A percentile compares a stretch with the other conserved stretches of the same genome.
phyloP scores from a whole-genome alignment of 2,329 filamentous ascomycete species.

The Fusarium falciforme region DNA sequence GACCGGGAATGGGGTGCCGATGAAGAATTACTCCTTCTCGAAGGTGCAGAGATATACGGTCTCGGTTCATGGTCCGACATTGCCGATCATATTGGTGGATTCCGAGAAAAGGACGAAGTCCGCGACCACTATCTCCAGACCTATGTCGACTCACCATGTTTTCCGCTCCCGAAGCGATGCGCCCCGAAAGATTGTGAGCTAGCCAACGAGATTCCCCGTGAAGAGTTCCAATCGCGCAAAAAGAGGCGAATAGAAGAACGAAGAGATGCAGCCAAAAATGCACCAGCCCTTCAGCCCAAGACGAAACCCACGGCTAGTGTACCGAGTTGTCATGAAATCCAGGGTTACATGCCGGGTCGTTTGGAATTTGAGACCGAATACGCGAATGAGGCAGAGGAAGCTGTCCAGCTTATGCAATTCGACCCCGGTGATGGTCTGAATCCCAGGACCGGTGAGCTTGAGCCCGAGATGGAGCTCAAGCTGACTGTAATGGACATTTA shows the following conservation, averaged over 20 bases:
- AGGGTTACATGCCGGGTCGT: conserved; percentile 98
- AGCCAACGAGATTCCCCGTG: conserved; percentile 83
- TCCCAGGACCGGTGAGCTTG: conserved; percentile 82
- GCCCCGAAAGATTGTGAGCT: conserved; percentile 84
- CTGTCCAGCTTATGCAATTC: conserved; percentile 98
- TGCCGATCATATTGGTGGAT: conserved; percentile 96
- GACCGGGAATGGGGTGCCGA: conserved; percentile 96
- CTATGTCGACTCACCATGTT: conserved; percentile 84
- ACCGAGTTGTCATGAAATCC: conserved; percentile 95
- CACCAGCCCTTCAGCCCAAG: conserved; percentile 85
- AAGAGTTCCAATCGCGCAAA: conserved; percentile 93
- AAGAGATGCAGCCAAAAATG: conserved; percentile 87
- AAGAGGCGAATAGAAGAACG: conserved; percentile 93
- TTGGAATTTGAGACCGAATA: conserved; percentile 98
- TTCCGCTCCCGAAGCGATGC: conserved; percentile 88
- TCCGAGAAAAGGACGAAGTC: conserved; percentile 93
- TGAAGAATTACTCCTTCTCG: conserved; percentile 91
- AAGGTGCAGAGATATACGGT: conserved; percentile 96
- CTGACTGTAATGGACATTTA: conserved; percentile 99
- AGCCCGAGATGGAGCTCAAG: conserved; percentile 97
- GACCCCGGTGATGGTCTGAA: conserved; percentile 96
- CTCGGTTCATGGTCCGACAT: conserved; percentile 98
- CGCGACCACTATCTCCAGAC: conserved; percentile 92
- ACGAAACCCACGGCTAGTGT: conserved; percentile 97
- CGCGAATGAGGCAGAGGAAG: conserved; percentile 97